A percentile compares a stretch with the other conserved stretches of the same genome.
These are phyloP conservation scores for Viridothelium virens DNA, from an alignment of 495 filamentous ascomycete genomes.

Conservation along the genomic window DNA sequence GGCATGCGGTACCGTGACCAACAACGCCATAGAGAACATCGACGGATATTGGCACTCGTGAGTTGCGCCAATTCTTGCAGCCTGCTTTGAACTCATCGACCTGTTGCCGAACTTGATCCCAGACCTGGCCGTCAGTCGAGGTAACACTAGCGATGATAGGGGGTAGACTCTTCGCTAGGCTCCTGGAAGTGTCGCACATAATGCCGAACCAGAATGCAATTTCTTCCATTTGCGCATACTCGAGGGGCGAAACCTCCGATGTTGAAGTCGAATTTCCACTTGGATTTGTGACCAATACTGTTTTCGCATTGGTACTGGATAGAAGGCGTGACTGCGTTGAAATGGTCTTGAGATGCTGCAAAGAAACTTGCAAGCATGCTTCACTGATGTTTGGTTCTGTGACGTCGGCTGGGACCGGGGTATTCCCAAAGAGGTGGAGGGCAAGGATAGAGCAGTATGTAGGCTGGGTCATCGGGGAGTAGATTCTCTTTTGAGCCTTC, in stretches of 20 bases:
- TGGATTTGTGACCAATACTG: constrained; percentile 4
- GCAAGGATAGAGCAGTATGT: constrained; percentile 8
- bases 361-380: constrained; percentile 1
- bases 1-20: constrained; percentile 4
- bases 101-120: not conserved
- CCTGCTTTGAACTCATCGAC: constrained; percentile 9
- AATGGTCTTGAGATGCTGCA: constrained; percentile 3
- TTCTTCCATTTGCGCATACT: constrained; percentile 6
- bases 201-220: constrained; percentile 5
- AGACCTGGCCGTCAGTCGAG: not conserved
- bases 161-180: not conserved
- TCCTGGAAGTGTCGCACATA: constrained; percentile 6
- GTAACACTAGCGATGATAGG: not conserved
- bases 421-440: constrained; percentile 5
- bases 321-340: constrained; percentile 5
- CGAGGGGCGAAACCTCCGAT: not conserved
- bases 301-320: constrained; percentile 2
- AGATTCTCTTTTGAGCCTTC: constrained; percentile 9
- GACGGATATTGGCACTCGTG: constrained; percentile 3
- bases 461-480: constrained; percentile 4
- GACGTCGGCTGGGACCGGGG: not conserved
- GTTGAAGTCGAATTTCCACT: not conserved
- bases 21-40: constrained; percentile 6
- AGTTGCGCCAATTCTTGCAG: constrained; percentile 9
- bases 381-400: not conserved